phyloP scores from a whole-genome alignment of 305 asterid genomes.

The Solanum chacoense region DNA sequence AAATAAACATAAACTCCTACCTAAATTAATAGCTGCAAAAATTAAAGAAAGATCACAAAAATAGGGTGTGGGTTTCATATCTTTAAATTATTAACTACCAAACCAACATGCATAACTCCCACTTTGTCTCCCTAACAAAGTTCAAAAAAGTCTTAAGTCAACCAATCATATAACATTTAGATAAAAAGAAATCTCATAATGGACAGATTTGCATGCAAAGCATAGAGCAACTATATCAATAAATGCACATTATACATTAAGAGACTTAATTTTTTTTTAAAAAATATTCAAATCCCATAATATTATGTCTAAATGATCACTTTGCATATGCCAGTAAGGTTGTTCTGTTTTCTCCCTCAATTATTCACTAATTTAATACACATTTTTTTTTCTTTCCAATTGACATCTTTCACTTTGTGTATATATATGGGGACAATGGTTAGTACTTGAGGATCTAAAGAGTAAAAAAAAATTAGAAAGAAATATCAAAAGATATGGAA shows the following conservation, averaged over 20 bases:
- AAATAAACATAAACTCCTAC: not conserved
- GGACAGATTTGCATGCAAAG: slow-evolving; percentile 15
- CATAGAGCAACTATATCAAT: slow-evolving; percentile 9
- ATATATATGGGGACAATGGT: not conserved
- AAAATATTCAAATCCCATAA: slow-evolving; percentile 20
- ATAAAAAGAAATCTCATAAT: slow-evolving; percentile 7
- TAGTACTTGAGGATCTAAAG: slow-evolving; percentile 7
- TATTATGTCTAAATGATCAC: slow-evolving; percentile 25
- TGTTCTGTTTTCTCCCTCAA: slow-evolving; percentile 19
- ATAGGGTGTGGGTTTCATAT: not conserved
- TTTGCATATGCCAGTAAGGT: slow-evolving; percentile 44
- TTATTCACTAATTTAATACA: slow-evolving; percentile 27
- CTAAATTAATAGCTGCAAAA: not conserved
- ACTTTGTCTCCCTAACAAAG: slow-evolving; percentile 55
- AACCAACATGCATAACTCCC: slow-evolving; percentile 55
- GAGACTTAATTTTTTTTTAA: not conserved
- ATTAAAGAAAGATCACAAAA: not conserved
- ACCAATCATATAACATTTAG: slow-evolving; percentile 24
- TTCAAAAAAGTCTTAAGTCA: slow-evolving; percentile 40
- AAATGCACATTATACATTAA: slow-evolving; percentile 14
- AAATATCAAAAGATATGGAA: slow-evolving; percentile 32
- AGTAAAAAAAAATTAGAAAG: slow-evolving; percentile 2
- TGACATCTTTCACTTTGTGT: not conserved
- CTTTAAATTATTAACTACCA: slow-evolving; percentile 17
- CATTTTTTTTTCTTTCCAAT: not conserved